Conservation (phyloP, 805 yeast genomes). For the Cyberlindnera bimundalis region DNA sequence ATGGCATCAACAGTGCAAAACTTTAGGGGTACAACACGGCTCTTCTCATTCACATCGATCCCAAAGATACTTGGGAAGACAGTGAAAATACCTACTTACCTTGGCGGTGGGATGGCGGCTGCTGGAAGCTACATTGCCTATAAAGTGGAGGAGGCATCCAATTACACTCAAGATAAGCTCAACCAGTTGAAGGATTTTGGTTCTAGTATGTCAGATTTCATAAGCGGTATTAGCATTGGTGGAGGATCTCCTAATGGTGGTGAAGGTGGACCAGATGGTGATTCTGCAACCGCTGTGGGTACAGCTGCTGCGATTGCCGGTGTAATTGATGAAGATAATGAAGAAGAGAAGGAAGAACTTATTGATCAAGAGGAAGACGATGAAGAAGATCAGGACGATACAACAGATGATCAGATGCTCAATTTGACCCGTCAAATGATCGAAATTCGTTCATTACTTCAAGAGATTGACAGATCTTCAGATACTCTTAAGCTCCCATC, state of each 20-base stretch:
- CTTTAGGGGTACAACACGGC: constrained; percentile 3
- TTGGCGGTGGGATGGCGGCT: constrained; percentile 91
- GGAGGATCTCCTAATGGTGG: no score
- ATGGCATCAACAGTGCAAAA: not conserved
- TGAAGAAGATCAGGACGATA: constrained; percentile 52
- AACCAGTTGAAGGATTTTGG: constrained; percentile 60
- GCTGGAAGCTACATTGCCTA: constrained; percentile 92
- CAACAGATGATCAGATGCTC: constrained; percentile 77
- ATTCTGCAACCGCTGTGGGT: constrained; percentile 50
- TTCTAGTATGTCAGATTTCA: constrained; percentile 45
- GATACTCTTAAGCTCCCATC: constrained; percentile 85
- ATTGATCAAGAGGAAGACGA: constrained; percentile 46
- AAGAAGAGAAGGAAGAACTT: constrained; percentile 37
- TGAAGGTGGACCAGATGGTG: constrained; percentile 28
- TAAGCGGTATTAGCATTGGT: constrained; percentile 26
- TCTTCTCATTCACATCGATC: constrained; percentile 31
- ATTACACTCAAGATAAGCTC: constrained; percentile 64
- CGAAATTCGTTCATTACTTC: constrained; percentile 79
- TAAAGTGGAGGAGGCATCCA: constrained; percentile 84
- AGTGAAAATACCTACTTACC: constrained; percentile 67
- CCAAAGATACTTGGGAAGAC: constrained; percentile 55
- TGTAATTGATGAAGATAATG: constrained; percentile 30
- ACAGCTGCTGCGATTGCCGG: constrained; percentile 52
- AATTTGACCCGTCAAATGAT: constrained; percentile 94
- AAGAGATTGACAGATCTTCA: constrained; percentile 66